phyloP scores from a whole-genome alignment of 1,284 basidiomycete genomes.

The Sparassis latifolia region DNA sequence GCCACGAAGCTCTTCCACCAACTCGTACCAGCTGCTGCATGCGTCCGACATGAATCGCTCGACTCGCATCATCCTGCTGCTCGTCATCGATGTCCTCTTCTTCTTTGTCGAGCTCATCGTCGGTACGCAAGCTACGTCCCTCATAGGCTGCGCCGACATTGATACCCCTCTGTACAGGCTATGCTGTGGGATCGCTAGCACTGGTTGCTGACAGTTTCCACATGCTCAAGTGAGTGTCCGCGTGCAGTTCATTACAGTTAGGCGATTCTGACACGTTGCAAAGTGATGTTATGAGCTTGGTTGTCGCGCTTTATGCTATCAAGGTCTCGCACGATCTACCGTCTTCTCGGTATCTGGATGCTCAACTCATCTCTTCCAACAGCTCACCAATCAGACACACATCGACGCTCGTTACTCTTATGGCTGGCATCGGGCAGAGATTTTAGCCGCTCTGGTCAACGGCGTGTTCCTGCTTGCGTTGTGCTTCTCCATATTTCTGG shows the following conservation, averaged over 20 bases:
- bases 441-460: constrained; percentile 91
- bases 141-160: background rate
- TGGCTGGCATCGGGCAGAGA: constrained; percentile 99
- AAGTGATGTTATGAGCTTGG: constrained; percentile 91
- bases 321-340: constrained; percentile 45
- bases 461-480: constrained; percentile 95
- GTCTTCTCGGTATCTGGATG: constrained; percentile 2
- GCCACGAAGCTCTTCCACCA: too few species aligned
- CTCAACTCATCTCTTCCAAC: constrained; percentile 9
- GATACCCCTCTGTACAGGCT: constrained; percentile 44
- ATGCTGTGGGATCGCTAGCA: constrained; percentile 91
- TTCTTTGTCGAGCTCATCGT: constrained; percentile 90
- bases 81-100: constrained; percentile 84
- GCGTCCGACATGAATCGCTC: constrained; percentile 55
- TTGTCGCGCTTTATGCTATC: constrained; percentile 96
- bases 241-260: background rate
- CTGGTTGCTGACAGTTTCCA: constrained; percentile 97
- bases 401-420: constrained; percentile 74
- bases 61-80: constrained; percentile 72
- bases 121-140: constrained; percentile 38
- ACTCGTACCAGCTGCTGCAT: constrained; percentile 5
- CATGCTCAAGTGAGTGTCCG: constrained; percentile 80
- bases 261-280: background rate
- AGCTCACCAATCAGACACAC: constrained; percentile 55
- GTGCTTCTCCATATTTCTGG: constrained; percentile 93